Evolutionary conservation across 176 grass and related monocot genomes (phyloP).

Genomic region (Bolboschoenus planiculmis): DNA sequence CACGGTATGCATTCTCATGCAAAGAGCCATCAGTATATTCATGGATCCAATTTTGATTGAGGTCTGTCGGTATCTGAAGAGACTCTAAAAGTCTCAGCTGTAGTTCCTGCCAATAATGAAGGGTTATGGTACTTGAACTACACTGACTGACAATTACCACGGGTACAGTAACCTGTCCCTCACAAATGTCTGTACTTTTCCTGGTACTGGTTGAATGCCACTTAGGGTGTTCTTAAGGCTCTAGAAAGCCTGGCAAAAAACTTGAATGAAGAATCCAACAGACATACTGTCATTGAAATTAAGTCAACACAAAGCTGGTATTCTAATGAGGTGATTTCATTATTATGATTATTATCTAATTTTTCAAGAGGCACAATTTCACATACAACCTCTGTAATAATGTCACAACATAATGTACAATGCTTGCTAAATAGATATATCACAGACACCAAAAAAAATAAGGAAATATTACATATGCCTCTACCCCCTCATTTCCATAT

Average conservation of each 20-base stretch:
- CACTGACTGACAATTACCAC: background rate
- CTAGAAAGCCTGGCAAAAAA: background rate
- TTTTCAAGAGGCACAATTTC: background rate
- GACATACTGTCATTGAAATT: background rate
- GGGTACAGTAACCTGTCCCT: background rate
- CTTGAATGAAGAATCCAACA: background rate
- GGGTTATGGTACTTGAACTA: background rate
- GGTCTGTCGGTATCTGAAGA: background rate
- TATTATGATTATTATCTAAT: background rate
- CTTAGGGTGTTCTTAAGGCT: background rate
- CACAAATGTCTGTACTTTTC: background rate
- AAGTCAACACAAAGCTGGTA: background rate
- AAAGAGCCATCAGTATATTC: background rate
- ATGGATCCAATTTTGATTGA: background rate
- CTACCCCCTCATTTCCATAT: slow-evolving; percentile 1
- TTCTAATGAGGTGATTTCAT: background rate
- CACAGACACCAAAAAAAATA: background rate
- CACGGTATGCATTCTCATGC: background rate
- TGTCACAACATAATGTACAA: background rate
- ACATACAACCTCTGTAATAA: background rate
- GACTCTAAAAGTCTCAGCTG: background rate
- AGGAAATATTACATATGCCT: background rate
- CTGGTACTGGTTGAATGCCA: background rate
- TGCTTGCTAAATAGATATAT: background rate
- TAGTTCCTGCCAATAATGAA: background rate